phyloP scores from a whole-genome alignment of 345 rosid genomes.

The Citrus mangshanensis region DNA sequence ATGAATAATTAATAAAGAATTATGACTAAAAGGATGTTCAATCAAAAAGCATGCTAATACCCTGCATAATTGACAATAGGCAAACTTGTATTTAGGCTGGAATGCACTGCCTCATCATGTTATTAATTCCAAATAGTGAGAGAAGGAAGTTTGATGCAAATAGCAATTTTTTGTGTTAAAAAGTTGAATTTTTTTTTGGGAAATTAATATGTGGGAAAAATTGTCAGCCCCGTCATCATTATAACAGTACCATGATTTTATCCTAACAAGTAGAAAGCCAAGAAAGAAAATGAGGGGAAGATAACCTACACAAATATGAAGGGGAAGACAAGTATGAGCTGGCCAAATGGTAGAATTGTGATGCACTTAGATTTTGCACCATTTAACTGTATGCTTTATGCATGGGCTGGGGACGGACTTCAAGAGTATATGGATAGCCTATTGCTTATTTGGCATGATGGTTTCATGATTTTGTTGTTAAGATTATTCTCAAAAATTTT shows the following conservation, averaged over 20 bases:
- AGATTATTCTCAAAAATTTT: neutral
- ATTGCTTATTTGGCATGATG: neutral
- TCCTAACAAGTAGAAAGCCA: neutral
- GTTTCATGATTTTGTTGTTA: neutral
- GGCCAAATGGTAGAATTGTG: neutral
- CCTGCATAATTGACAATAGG: neutral
- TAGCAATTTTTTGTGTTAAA: neutral
- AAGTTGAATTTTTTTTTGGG: neutral
- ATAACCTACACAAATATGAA: neutral
- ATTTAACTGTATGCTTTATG: neutral
- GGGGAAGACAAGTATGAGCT: neutral
- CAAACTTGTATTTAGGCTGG: neutral
- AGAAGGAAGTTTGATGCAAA: neutral
- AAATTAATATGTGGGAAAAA: neutral
- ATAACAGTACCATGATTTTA: neutral
- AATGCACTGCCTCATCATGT: neutral
- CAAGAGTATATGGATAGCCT: neutral
- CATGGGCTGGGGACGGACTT: neutral
- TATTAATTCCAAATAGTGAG: neutral
- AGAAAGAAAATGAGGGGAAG: neutral
- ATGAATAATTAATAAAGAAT: neutral
- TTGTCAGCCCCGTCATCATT: neutral
- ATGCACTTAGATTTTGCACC: neutral
- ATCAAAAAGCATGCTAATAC: neutral
- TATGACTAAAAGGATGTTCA: neutral